These are phyloP conservation scores for Fusarium pseudocircinatum DNA, from an alignment of 2,329 filamentous ascomycete genomes.

Conservation along the genomic window DNA sequence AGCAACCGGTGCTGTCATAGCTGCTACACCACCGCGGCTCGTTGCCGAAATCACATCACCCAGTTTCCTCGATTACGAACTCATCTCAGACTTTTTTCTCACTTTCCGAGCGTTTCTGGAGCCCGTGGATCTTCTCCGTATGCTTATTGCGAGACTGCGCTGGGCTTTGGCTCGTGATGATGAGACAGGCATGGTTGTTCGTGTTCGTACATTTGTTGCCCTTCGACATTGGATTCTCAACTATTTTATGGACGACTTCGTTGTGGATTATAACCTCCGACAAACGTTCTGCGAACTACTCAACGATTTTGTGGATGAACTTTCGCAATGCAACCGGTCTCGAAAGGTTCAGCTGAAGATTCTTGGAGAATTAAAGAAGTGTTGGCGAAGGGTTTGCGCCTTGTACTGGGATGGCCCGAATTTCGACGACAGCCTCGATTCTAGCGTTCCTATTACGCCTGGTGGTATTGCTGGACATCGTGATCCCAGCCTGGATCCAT, in stretches of 20 bases:
- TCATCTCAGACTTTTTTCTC: slow-evolving; percentile 97
- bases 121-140: slow-evolving; percentile 77
- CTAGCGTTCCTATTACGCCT: slow-evolving; percentile 75
- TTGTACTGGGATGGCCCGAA: slow-evolving; percentile 86
- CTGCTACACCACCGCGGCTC: slow-evolving; percentile 88
- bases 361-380: slow-evolving; percentile 92
- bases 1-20: slow-evolving; percentile 77
- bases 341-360: slow-evolving; percentile 78
- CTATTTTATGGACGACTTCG: slow-evolving; percentile 96
- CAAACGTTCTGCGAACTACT: slow-evolving; percentile 82
- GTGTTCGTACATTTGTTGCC: slow-evolving; percentile 94
- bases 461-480: slow-evolving; percentile 76
- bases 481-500: slow-evolving; percentile 64
- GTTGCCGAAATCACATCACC: slow-evolving; percentile 97
- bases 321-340: slow-evolving; percentile 56
- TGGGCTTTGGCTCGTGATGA: slow-evolving; percentile 87
- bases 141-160: slow-evolving; percentile 83
- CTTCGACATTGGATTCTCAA: slow-evolving; percentile 97
- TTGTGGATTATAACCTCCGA: slow-evolving; percentile 77
- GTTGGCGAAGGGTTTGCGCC: slow-evolving; percentile 91
- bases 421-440: slow-evolving; percentile 68
- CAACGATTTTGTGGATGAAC: slow-evolving; percentile 72
- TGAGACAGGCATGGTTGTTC: slow-evolving; percentile 90
- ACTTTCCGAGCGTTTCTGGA: slow-evolving; percentile 91
- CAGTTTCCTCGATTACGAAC: slow-evolving; percentile 94